Conservation (phyloP, 768 basidiomycete genomes). For the Hygrocybe punicea region DNA sequence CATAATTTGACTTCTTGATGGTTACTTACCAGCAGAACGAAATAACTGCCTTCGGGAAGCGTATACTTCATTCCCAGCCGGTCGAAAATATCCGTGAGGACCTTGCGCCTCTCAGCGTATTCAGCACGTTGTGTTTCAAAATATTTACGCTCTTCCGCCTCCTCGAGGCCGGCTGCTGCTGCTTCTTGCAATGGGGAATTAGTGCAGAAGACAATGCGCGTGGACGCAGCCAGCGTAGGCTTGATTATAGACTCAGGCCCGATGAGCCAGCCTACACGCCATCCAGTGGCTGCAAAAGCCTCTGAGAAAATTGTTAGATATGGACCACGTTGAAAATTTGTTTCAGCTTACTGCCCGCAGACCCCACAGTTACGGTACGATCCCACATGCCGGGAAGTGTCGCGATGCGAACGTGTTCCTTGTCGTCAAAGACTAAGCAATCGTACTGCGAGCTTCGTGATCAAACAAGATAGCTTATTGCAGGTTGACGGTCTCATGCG, state of each 20-base stretch:
- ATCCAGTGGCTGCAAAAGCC: constrained; percentile 94
- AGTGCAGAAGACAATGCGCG: constrained; percentile 92
- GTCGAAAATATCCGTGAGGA: constrained; percentile 81
- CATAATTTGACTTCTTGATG: neutral
- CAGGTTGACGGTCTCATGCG: constrained; percentile 26
- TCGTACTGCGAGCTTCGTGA: constrained; percentile 64
- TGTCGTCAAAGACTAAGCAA: constrained; percentile 81
- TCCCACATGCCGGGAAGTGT: constrained; percentile 99
- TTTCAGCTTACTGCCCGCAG: constrained; percentile 77
- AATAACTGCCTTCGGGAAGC: constrained; percentile 87
- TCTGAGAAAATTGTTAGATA: constrained; percentile 45
- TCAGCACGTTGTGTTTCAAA: constrained; percentile 73
- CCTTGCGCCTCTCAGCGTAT: constrained; percentile 73
- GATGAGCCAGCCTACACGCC: constrained; percentile 96
- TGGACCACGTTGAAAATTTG: neutral
- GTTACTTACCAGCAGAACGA: constrained; percentile 71
- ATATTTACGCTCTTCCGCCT: constrained; percentile 66
- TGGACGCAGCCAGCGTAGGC: constrained; percentile 85
- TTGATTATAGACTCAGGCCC: constrained; percentile 78
- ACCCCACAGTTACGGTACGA: constrained; percentile 91
- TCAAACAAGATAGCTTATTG: constrained; percentile 2
- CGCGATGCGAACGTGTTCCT: constrained; percentile 89
- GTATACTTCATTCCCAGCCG: constrained; percentile 80
- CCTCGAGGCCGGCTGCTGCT: constrained; percentile 82
- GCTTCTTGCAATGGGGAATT: constrained; percentile 97